phyloP scores from a whole-genome alignment of 1,284 basidiomycete genomes.

The Anthracocystis panici-leucophaei region DNA sequence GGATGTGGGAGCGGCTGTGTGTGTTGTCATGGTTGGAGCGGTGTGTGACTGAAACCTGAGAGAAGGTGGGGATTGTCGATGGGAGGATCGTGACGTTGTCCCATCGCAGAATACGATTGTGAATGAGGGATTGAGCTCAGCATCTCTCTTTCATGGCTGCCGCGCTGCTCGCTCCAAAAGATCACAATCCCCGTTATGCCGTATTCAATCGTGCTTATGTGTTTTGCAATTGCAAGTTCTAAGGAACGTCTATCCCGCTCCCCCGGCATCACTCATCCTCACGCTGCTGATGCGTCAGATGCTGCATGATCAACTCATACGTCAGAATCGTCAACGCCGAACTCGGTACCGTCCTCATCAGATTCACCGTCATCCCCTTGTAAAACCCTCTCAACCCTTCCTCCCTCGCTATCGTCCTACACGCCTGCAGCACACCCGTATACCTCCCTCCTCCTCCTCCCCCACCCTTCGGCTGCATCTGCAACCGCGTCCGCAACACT shows the following conservation, averaged over 20 bases:
- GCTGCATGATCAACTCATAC: slow-evolving; percentile 67
- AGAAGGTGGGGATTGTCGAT: too few relatives aligned
- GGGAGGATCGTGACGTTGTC: too few relatives aligned
- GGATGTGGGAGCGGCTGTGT: too few relatives aligned
- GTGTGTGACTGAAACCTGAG: too few relatives aligned
- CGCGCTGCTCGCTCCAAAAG: too few relatives aligned
- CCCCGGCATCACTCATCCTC: background rate
- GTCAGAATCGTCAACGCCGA: slow-evolving; percentile 67
- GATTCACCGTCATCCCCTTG: slow-evolving; percentile 66
- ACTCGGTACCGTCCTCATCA: slow-evolving; percentile 65
- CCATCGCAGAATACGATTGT: too few relatives aligned
- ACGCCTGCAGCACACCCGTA: slow-evolving; percentile 57
- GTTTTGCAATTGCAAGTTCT: background rate
- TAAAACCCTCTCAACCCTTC: slow-evolving; percentile 67
- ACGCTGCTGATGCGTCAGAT: slow-evolving; percentile 30
- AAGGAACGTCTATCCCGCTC: background rate
- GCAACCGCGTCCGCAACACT: slow-evolving; percentile 64
- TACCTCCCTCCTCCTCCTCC: slow-evolving; percentile 32
- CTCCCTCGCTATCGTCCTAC: slow-evolving; percentile 46
- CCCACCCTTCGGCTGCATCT: slow-evolving; percentile 58
- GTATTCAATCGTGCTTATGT: too few relatives aligned
- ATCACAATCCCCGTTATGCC: too few relatives aligned
- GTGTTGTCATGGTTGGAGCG: too few relatives aligned
- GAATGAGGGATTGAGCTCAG: too few relatives aligned
- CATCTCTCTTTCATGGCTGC: too few relatives aligned